Evolutionary conservation across 805 yeast genomes (phyloP), one percentile per base, ranked within the genome.

Genomic region (Starmerella geochares): DNA sequence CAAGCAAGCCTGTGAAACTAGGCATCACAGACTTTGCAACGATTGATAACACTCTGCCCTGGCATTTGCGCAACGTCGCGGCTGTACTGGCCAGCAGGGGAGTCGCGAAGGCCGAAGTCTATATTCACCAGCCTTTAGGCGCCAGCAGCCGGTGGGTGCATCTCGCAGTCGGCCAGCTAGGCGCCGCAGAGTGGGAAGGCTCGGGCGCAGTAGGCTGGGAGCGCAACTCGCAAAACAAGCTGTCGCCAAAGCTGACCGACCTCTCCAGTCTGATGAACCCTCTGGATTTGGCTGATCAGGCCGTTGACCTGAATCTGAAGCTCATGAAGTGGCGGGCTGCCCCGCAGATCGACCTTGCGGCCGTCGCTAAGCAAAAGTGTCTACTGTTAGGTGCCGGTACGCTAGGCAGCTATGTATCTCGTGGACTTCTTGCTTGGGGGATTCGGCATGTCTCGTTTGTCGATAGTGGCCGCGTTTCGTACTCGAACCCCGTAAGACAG

Each of bases 291-390:
- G 90, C 96, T 0, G 84, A 82, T 52, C 97, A 94, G 65, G 90
- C 96, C 0, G 88, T 87, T 5, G 96, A 88, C 63, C 72, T 92
- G 50, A 92, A 92, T 62, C 70, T 92, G 51, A 85, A 86, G 67
- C 70, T 92, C 40, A 92, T 92, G 98, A 86, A 87, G 62, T 92
- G 99, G 99, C 74, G 98, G 57, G 77, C 92, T 16, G 86, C 85
- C 0, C 97, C 98, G 0, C 74, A 78, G 8, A 62, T 92, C 3
- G 76, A 92, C 60, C 69, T 92, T 42, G 88, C 84, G 5, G 61
- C 67, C 2, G 70, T 92, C 20, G 75, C 77, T 55, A 52, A 65
- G 16, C 75, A 81, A 10, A 81, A 74, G 55, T 82, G 88, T 33
- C 66, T 92, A 38, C 68, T 92, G 14, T 72, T 92, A n/a, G 99